Conservation (phyloP, 352 stramenopile genomes). For the Saprolegnia diclina region DNA sequence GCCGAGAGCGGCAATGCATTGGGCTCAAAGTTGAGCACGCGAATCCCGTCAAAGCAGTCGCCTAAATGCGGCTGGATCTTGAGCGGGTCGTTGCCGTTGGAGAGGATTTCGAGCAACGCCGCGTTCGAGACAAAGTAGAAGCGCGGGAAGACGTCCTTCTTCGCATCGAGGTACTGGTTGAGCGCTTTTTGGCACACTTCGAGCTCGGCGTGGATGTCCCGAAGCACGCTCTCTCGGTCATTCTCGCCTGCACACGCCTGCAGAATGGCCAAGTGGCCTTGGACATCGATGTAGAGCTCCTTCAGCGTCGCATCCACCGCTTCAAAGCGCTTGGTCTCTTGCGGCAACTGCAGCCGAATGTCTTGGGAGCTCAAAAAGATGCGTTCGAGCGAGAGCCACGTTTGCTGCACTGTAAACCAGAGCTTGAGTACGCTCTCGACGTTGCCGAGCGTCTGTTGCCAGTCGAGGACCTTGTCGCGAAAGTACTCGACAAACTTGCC, state of each 20-base stretch:
- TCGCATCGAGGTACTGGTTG: conserved; percentile 94
- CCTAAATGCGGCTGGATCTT: conserved; percentile 86
- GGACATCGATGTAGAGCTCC: conserved; percentile 57
- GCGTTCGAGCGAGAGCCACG: conserved; percentile 91
- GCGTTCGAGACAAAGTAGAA: conserved; percentile 97
- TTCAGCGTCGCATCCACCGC: conserved; percentile 85
- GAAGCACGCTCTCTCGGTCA: conserved; percentile 71
- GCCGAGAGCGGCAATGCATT: conserved; percentile 27
- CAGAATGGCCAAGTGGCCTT: conserved; percentile 61
- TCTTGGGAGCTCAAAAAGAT: conserved; percentile 93
- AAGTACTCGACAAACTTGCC: conserved; percentile 96
- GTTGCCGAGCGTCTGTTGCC: conserved; percentile 88
- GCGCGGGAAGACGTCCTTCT: conserved; percentile 94
- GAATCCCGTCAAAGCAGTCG: conserved; percentile 89
- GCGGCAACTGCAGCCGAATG: conserved; percentile 89
- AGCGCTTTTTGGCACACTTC: conserved; percentile 95
- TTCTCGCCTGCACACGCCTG: conserved; percentile 68
- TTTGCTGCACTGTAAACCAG: conserved; percentile 86
- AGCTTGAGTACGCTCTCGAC: conserved; percentile 91
- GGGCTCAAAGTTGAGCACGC: conserved; percentile 63
- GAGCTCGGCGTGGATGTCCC: conserved; percentile 80
- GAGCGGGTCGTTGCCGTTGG: conserved; percentile 85
- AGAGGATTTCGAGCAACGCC: conserved; percentile 92
- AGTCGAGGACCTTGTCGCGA: conserved; percentile 92
- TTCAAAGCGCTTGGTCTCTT: conserved; percentile 87